Base-by-base conservation (phyloP, 2,329 filamentous ascomycete species). In the Leptographium lundbergii region DNA sequence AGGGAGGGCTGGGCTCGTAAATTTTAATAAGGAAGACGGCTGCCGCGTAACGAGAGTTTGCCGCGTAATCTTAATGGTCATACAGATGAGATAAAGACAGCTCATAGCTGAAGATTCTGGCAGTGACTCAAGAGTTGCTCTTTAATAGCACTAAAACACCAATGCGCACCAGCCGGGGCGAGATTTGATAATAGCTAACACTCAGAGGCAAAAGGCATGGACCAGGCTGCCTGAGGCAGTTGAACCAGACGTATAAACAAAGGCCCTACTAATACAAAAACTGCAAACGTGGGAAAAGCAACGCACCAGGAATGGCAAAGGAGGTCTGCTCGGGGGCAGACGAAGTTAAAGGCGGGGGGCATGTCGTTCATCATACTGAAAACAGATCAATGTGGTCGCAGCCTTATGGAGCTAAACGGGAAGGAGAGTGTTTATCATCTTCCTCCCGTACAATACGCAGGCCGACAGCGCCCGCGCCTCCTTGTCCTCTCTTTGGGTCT, bases 401-500 rank as follows among this genome's bases (percentile, higher is more conserved):
- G 19, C 19, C 39, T 42, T 39, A 54, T 19, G 39, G 25, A 7
- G 53, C 29, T n/a, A 27, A 25, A 13, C 56, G 39, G 11, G 24
- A 19, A 48, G 59, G 17, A 48, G 59, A 54, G 27, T 50, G 57
- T 24, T 59, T 61, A 48, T 55, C 56, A 25, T 62, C 62, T 4
- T 64, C 62, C 10, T 66, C 63, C 10, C 54, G 58, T 14, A 66
- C 63, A 2, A 65, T 56, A 14, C 65, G 61, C 36, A 66, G 29
- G 1, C 63, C 62, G 9, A 60, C 47, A 2, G 22, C 45, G 39
- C 29, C 51, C 27, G 32, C 13, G 4, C 14, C 22, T 1, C 58
- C 42, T 48, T 55, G 57, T 6, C 34, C 53, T 14, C 47, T 73
- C 64, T 74, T 75, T 4, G 67, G 65, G 48, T 72, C 70, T 42